A percentile compares a stretch with the other conserved stretches of the same genome.
Evolutionary conservation across 2,329 filamentous ascomycete genomes (phyloP).

Genomic region (Claviceps sp.): DNA sequence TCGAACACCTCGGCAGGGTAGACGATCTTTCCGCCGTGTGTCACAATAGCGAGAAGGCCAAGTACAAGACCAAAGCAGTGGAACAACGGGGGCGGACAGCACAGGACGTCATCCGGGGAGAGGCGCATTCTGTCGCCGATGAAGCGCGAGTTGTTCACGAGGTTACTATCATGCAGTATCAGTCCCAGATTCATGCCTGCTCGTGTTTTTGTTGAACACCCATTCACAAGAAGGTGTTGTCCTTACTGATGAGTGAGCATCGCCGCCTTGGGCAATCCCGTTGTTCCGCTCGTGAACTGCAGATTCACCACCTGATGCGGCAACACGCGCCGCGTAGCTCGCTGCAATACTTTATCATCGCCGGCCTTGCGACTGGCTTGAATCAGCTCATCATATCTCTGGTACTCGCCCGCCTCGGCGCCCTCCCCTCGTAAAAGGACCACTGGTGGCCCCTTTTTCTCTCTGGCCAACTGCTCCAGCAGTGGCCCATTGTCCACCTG

Average conservation of each 20-base stretch:
- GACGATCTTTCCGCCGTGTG: slow-evolving; percentile 63
- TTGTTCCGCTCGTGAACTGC: slow-evolving; percentile 66
- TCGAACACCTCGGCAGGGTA: slow-evolving; percentile 67
- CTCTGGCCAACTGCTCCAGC: slow-evolving; percentile 37
- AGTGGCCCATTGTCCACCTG: slow-evolving; percentile 46
- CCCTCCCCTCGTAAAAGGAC: slow-evolving; percentile 42
- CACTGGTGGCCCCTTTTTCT: slow-evolving; percentile 34
- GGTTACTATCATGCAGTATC: slow-evolving; percentile 26
- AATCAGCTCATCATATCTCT: slow-evolving; percentile 47
- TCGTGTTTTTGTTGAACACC: neutral
- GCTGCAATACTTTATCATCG: slow-evolving; percentile 36
- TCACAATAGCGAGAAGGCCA: slow-evolving; percentile 57
- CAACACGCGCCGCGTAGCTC: slow-evolving; percentile 40
- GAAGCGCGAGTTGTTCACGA: slow-evolving; percentile 55
- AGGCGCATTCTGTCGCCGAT: slow-evolving; percentile 64
- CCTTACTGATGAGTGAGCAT: slow-evolving; percentile 59
- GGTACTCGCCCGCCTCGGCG: slow-evolving; percentile 34
- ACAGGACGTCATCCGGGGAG: slow-evolving; percentile 52
- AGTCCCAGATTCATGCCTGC: too few species aligned
- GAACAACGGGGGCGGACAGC: slow-evolving; percentile 73
- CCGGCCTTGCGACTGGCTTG: slow-evolving; percentile 31
- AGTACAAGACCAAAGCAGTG: slow-evolving; percentile 77
- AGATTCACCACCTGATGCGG: slow-evolving; percentile 59
- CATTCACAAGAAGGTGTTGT: neutral
- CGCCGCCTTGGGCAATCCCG: slow-evolving; percentile 58